A percentile compares a stretch with the other conserved stretches of the same genome.
Evolutionary conservation across 2,329 filamentous ascomycete species (phyloP).

Genomic region (Teratosphaeria nubilosa): DNA sequence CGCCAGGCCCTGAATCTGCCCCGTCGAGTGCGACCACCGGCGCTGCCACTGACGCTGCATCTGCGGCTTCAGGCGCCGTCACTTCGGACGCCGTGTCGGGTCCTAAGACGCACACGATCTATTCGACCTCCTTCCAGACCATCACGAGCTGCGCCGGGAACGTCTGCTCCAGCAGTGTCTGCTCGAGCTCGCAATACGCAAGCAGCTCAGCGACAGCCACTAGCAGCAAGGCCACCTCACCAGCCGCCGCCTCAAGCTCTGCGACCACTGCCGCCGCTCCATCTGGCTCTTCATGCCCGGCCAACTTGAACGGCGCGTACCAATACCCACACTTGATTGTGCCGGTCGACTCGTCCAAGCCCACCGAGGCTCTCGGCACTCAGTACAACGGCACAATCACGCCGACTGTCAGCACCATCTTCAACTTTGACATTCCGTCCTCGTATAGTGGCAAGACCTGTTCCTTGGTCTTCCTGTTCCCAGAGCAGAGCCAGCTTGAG

Average conservation of each 20-base stretch:
- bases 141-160: constrained; percentile 9
- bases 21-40: constrained; percentile 1
- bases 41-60: constrained; percentile 1
- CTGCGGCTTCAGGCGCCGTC: no score
- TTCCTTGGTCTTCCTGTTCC: constrained; percentile 57
- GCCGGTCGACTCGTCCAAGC: constrained; percentile 47
- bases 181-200: background rate
- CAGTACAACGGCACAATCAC: constrained; percentile 48
- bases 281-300: constrained; percentile 15
- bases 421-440: constrained; percentile 58
- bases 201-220: background rate
- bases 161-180: background rate
- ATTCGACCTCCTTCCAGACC: constrained; percentile 12
- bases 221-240: background rate
- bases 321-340: constrained; percentile 54
- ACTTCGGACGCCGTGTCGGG: constrained; percentile 2
- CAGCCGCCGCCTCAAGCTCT: constrained; percentile 4
- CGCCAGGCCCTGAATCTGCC: constrained; percentile 3
- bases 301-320: constrained; percentile 23
- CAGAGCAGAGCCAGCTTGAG: constrained; percentile 44
- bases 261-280: constrained; percentile 5
- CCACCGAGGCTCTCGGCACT: constrained; percentile 44
- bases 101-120: constrained; percentile 6
- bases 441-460: constrained; percentile 49
- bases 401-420: constrained; percentile 46